Evolutionary conservation across 805 yeast species (phyloP).

Genomic region (Metschnikowia lochheadii): DNA sequence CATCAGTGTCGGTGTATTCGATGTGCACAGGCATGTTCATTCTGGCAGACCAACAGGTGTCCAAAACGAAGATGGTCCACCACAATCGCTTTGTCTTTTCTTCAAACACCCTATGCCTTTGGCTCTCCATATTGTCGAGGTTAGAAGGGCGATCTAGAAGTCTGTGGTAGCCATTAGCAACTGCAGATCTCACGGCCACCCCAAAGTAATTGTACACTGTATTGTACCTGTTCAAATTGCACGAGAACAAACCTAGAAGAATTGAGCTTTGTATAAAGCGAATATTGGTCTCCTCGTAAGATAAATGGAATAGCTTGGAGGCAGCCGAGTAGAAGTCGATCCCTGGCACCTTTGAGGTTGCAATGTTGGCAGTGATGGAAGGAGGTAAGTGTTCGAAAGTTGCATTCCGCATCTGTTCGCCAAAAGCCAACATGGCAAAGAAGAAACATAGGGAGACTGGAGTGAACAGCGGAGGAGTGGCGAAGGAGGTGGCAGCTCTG

Average conservation of each 20-base stretch:
- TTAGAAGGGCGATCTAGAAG: conserved; percentile 16
- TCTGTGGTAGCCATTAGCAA: conserved; percentile 36
- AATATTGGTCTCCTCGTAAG: conserved; percentile 27
- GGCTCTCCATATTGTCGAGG: conserved; percentile 2
- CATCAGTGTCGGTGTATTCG: conserved; percentile 41
- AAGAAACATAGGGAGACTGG: conserved; percentile 27
- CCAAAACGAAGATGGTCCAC: conserved; percentile 41
- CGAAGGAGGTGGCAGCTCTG: conserved; percentile 1
- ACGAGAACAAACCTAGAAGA: conserved; percentile 33
- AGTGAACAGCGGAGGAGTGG: conserved; percentile 7
- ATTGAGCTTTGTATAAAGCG: conserved; percentile 35
- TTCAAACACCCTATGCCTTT: conserved; percentile 4
- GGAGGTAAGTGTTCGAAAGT: conserved; percentile 9
- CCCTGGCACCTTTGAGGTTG: conserved; percentile 27
- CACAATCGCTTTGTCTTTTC: conserved; percentile 37
- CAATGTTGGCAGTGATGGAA: conserved; percentile 6
- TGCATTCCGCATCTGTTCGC: conserved; percentile 30
- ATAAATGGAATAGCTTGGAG: conserved; percentile 28
- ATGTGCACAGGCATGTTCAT: conserved; percentile 38
- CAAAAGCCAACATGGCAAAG: conserved; percentile 34
- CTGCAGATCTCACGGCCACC: conserved; percentile 36
- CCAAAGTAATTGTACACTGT: conserved; percentile 39
- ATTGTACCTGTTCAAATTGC: conserved; percentile 34
- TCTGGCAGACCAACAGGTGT: conserved; percentile 38
- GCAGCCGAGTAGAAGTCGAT: conserved; percentile 31